Percentiles rank a stretch among this genome's conserved stretches.
phyloP scores from a whole-genome alignment of 495 filamentous ascomycete genomes.

The Neurospora tetraspora region DNA sequence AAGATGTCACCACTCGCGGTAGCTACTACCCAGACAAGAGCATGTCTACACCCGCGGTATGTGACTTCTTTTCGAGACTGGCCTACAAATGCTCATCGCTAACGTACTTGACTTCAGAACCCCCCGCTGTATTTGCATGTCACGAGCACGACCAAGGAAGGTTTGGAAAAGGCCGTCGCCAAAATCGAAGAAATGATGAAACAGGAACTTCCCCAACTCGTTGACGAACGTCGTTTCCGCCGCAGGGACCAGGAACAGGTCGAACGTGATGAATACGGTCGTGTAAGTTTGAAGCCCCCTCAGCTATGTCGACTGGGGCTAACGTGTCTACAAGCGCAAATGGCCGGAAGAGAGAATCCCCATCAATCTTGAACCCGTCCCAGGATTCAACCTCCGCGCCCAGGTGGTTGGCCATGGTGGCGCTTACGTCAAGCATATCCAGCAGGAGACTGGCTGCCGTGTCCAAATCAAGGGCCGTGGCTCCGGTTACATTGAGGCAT shows the following conservation, averaged over 20 bases:
- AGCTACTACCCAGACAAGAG: conserved; percentile 94
- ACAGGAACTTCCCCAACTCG: conserved; percentile 87
- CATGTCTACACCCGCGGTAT: conserved; percentile 86
- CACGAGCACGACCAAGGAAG: conserved; percentile 85
- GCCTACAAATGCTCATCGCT: not conserved
- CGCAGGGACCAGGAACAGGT: conserved; percentile 81
- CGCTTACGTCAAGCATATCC: conserved; percentile 93
- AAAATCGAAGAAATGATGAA: conserved; percentile 93
- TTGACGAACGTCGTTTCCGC: conserved; percentile 91
- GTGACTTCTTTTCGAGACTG: not conserved
- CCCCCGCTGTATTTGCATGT: conserved; percentile 92
- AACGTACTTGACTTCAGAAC: conserved; percentile 47
- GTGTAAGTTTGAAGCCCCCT: conserved; percentile 46
- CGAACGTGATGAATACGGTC: conserved; percentile 90
- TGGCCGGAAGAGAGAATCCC: conserved; percentile 95
- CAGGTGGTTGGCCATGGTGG: conserved; percentile 92
- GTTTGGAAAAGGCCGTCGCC: conserved; percentile 73
- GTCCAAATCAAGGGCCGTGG: conserved; percentile 97
- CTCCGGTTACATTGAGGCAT: conserved; percentile 87
- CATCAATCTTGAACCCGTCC: conserved; percentile 79
- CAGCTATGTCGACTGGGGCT: not conserved
- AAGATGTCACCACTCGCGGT: conserved; percentile 99
- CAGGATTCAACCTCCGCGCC: conserved; percentile 92
- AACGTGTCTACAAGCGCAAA: conserved; percentile 58
- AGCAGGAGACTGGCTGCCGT: conserved; percentile 84